Evolutionary conservation across 116 monocot genomes (phyloP), one percentile per base, ranked within the genome.

Genomic region (Trichopus zeylanicus): DNA sequence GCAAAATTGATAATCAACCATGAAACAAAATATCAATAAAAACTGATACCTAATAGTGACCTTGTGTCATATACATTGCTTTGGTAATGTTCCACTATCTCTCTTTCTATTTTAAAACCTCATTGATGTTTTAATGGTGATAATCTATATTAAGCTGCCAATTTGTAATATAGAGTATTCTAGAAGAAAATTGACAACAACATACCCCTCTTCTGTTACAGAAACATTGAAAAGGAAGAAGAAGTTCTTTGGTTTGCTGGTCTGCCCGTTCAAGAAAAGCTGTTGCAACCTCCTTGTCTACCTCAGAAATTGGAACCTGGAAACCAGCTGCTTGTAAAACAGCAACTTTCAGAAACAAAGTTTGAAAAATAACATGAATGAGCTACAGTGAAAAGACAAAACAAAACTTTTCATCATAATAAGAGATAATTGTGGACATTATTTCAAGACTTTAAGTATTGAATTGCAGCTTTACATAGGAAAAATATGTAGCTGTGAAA

Each of bases 141-240:
- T n/a, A n/a, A n/a, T n/a, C n/a, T n/a, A n/a, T n/a, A n/a, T n/a
- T n/a, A n/a, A n/a, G n/a, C n/a, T n/a, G n/a, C n/a, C n/a, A n/a
- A n/a, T n/a, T n/a, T n/a, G n/a, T n/a, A 15, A 31, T 31, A 18
- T 5, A 31, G 16, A 15, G 42, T 3, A 42, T 42, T 42, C 15
- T 37, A 15, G n/a, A 42, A 9, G 42, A 13, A 42, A 42, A 42
- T 13, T n/a, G 18, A 42, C 37, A 8, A 25, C 24, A 26, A 56
- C 67, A 26, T 78, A 86, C 86, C 70, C 81, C 81, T 75, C 81
- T 71, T 63, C 74, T 77, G 63, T 66, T 78, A 56, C 86, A 86
- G 62, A 86, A 81, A 59, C 78, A 81, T 61, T 86, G 86, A 57
- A 81, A 86, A 52, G 86, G 86, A 60, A 75, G 71, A 34, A 86